Conservation (phyloP, 2,329 filamentous ascomycete species). For the Aureobasidium sp. region DNA sequence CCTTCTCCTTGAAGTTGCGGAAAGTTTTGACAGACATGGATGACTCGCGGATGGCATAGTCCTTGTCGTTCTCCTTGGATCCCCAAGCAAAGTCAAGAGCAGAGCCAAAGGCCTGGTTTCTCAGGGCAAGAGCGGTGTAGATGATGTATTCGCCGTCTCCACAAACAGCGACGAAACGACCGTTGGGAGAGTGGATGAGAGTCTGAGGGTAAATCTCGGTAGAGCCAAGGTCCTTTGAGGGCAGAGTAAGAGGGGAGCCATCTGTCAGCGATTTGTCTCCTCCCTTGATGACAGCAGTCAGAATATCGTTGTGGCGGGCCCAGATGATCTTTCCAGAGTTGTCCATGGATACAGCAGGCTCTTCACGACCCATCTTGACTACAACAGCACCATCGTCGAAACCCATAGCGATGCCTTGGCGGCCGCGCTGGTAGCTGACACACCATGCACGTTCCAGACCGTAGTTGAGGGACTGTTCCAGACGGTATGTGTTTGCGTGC, state of each 20-base stretch:
- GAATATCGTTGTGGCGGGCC: constrained; percentile 90
- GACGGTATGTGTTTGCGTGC: constrained; percentile 94
- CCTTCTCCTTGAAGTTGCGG: constrained; percentile 93
- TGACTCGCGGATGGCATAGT: constrained; percentile 95
- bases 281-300: constrained; percentile 91
- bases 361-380: constrained; percentile 93
- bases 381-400: constrained; percentile 98
- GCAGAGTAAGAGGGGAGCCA: constrained; percentile 73
- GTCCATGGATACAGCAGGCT: constrained; percentile 97
- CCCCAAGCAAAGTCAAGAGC: constrained; percentile 96
- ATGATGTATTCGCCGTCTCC: constrained; percentile 99
- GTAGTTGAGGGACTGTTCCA: constrained; percentile 94
- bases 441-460: constrained; percentile 96
- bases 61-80: constrained; percentile 94
- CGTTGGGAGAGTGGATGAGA: constrained; percentile 90
- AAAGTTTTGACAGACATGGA: constrained; percentile 92
- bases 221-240: constrained; percentile 88
- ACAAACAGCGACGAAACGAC: constrained; percentile 79
- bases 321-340: constrained; percentile 90
- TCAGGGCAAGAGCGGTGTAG: constrained; percentile 91
- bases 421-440: constrained; percentile 88
- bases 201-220: constrained; percentile 97
- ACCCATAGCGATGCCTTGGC: constrained; percentile 88
- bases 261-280: constrained; percentile 78
- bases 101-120: constrained; percentile 95